Conservation (phyloP, 495 filamentous ascomycete genomes). For the Hypoxylon perforatum region DNA sequence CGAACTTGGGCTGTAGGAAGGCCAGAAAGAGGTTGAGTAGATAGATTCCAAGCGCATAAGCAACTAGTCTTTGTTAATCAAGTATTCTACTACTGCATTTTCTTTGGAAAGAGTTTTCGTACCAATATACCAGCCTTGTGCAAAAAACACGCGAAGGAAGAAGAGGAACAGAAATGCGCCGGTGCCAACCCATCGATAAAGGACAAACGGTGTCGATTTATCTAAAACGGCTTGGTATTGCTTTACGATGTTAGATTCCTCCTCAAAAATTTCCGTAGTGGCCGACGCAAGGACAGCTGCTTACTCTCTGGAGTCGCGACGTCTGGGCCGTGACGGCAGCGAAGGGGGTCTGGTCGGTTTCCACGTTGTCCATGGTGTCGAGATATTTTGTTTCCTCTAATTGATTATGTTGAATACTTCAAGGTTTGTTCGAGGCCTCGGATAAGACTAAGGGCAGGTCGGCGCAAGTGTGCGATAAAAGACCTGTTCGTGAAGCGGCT, state of each 20-base stretch:
- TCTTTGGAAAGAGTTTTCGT: slow-evolving; percentile 44
- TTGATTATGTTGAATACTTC: slow-evolving; percentile 29
- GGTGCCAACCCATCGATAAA: slow-evolving; percentile 90
- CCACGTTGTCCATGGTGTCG: slow-evolving; percentile 75
- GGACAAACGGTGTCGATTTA: slow-evolving; percentile 84
- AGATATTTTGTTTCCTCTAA: slow-evolving; percentile 1
- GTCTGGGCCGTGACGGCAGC: slow-evolving; percentile 87
- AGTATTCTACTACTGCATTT: not conserved
- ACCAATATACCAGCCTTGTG: slow-evolving; percentile 99
- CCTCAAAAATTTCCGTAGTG: not conserved
- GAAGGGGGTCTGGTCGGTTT: slow-evolving; percentile 85
- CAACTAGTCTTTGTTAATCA: slow-evolving; percentile 67
- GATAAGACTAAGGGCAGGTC: not conserved
- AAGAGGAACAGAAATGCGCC: slow-evolving; percentile 78
- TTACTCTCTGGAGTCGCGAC: slow-evolving; percentile 61
- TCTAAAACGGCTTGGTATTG: slow-evolving; percentile 96
- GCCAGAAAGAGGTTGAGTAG: slow-evolving; percentile 99
- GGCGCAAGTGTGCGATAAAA: slow-evolving; percentile 23
- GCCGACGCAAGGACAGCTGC: slow-evolving; percentile 29
- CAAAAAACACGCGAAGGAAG: slow-evolving; percentile 86
- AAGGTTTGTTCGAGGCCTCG: slow-evolving; percentile 34
- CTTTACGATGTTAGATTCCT: slow-evolving; percentile 58
- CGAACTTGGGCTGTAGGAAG: slow-evolving; percentile 98
- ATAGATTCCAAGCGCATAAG: slow-evolving; percentile 98
- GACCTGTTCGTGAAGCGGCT: slow-evolving; percentile 31